Base-by-base conservation (phyloP, 2,329 filamentous ascomycete genomes). In the Bipolaris zeicola region DNA sequence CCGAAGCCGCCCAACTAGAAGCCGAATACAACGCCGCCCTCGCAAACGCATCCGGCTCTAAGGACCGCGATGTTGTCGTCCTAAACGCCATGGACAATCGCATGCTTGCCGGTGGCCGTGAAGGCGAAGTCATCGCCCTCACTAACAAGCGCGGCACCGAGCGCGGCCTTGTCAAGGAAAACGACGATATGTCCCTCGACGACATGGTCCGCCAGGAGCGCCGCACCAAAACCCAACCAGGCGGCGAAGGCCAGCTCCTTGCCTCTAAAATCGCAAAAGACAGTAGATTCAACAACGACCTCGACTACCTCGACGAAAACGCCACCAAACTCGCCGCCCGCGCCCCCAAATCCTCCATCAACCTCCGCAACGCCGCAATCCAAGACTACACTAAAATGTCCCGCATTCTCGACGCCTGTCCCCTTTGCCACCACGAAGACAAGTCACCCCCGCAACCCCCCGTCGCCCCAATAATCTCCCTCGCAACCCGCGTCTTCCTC, bases 281-380 rank as follows among this genome's bases (percentile, higher is more conserved):
- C 75, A 85, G 79, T 46, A 96, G 93, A 71, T 99, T 96, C 73
- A 89, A 92, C 71, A 87, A 96, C 69, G 90, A 96, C 74, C 86
- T 99, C 24, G 94, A 99, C 51, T 99, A 99, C 78, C 90, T 98
- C 83, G 94, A 99, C 73, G 95, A 98, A 67, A 98, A 99, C 71
- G 95, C 95, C 14, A 85, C 87, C 49, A 96, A 94, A 76, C 86
- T 99, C 11, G 93, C 94, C 26, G 89, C 88, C 69, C 88, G 90
- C 24, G 89, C 96, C 13, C 90, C 96, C 72, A 95, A 93, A 74
- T 94, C 89, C 37, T 91, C 96, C 63, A 82, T 91, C 62, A 92
- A 92, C 75, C 85, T 99, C 57, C 93, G 92, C 73, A 96, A 93
- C 73, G 85, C 87, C 50, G 92, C 96, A 3, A 90, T 99, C 61